Evolutionary conservation across 345 rosid genomes (phyloP).

Genomic region (Aurinia saxatilis): DNA sequence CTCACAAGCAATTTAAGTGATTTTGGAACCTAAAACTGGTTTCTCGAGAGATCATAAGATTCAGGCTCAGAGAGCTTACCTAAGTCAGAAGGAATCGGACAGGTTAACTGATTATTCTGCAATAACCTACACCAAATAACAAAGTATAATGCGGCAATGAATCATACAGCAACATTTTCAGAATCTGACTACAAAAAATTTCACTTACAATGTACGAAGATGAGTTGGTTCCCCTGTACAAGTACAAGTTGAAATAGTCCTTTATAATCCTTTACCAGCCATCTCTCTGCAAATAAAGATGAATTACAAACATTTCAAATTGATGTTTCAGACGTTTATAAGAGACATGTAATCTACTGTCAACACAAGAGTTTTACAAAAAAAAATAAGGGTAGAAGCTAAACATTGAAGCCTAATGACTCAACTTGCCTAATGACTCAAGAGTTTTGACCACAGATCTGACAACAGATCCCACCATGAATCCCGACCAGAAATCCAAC

Average conservation of each 20-base stretch:
- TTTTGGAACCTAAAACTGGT: conserved; percentile 68
- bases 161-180: neutral
- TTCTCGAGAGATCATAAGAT: conserved; percentile 85
- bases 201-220: conserved; percentile 62
- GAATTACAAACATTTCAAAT: neutral
- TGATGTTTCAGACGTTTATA: no score
- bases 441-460: no score
- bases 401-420: no score
- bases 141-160: neutral
- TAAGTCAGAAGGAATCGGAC: conserved; percentile 61
- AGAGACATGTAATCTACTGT: no score
- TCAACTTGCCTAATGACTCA: no score
- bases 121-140: conserved; percentile 38
- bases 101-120: conserved; percentile 60
- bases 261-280: conserved; percentile 76
- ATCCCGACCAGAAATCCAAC: no score
- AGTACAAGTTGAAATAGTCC: conserved; percentile 59
- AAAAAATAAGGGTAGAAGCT: no score
- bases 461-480: no score
- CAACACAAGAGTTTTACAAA: no score
- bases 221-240: conserved; percentile 72
- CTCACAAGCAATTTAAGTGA: conserved; percentile 87
- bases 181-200: neutral
- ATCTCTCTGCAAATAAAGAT: conserved; percentile 48
- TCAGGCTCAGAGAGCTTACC: conserved; percentile 66